A percentile compares a stretch with the other conserved stretches of the same genome.
Conservation (phyloP, 2,329 filamentous ascomycete species). For the Tolypocladium nubicola region DNA sequence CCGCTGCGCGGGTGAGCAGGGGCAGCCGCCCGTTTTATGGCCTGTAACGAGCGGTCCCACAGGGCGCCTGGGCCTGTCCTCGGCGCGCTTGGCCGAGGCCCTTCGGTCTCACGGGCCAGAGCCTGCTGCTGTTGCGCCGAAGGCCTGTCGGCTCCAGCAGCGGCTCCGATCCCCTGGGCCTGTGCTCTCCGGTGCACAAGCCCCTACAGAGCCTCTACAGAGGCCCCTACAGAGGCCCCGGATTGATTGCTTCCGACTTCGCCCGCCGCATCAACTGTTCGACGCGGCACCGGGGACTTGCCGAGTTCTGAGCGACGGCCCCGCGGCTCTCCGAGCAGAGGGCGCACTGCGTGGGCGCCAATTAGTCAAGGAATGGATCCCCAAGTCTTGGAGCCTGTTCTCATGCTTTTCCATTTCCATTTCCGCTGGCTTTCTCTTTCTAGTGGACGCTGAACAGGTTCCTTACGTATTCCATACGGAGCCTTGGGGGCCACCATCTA, state of each 20-base stretch:
- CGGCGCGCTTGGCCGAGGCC: slow-evolving; percentile 5
- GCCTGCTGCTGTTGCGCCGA: not conserved
- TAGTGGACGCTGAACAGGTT: not conserved
- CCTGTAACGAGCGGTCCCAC: not conserved
- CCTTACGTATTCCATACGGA: not conserved
- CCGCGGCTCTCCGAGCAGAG: not conserved
- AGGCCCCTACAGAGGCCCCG: not conserved
- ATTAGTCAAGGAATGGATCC: not conserved
- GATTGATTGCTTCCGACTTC: not conserved
- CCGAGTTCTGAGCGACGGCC: not conserved
- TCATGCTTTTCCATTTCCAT: not conserved
- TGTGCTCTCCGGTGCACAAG: too few relatives aligned
- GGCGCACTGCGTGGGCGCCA: not conserved
- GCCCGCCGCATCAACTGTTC: not conserved
- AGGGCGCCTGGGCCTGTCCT: not conserved
- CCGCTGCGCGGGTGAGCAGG: not conserved
- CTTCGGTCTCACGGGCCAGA: slow-evolving; percentile 4
- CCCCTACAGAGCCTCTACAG: not conserved
- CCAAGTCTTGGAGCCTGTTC: not conserved
- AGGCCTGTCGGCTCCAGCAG: not conserved
- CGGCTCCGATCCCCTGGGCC: not conserved
- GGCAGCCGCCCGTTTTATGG: slow-evolving; percentile 4
- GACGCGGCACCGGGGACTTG: not conserved
- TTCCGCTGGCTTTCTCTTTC: not conserved
- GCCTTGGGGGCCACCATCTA: not conserved